Percentiles rank a stretch among this genome's conserved stretches.
Evolutionary conservation across 1,284 basidiomycete species (phyloP).

Genomic region (Naganishia cerealis): DNA sequence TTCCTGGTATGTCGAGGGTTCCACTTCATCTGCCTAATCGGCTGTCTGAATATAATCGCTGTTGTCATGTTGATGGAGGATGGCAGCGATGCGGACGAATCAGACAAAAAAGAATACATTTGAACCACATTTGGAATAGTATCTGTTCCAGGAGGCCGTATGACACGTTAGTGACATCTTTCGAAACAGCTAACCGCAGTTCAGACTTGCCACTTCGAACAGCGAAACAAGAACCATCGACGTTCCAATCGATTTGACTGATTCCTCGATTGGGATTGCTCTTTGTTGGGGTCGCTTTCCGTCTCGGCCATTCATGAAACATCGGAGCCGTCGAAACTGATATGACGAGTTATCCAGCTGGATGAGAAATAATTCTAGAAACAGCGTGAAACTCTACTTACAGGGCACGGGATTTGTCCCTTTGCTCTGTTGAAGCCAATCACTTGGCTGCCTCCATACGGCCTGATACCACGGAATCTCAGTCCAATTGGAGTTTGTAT

Average conservation of each 20-base stretch:
- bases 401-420: constrained; percentile 60
- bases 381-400: constrained; percentile 29
- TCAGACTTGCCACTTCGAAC: constrained; percentile 64
- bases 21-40: constrained; percentile 39
- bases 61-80: constrained; percentile 37
- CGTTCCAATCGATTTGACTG: constrained; percentile 73
- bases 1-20: constrained; percentile 33
- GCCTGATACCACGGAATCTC: constrained; percentile 55
- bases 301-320: constrained; percentile 35
- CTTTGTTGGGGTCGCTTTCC: constrained; percentile 34
- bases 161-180: constrained; percentile 32
- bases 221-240: constrained; percentile 68
- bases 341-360: constrained; percentile 9
- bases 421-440: constrained; percentile 75
- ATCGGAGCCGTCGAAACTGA: constrained; percentile 14
- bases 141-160: constrained; percentile 1
- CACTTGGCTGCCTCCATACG: constrained; percentile 75
- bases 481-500: not conserved
- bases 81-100: constrained; percentile 23
- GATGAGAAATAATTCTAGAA: constrained; percentile 29
- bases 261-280: constrained; percentile 62
- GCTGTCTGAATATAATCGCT: constrained; percentile 38
- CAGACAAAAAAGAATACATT: constrained; percentile 44
- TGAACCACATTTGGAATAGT: constrained; percentile 39
- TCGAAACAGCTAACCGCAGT: not conserved